A percentile compares a stretch with the other conserved stretches of the same genome.
phyloP scores from a whole-genome alignment of 140 eudicot genomes.

The Ambrosia hybrid region DNA sequence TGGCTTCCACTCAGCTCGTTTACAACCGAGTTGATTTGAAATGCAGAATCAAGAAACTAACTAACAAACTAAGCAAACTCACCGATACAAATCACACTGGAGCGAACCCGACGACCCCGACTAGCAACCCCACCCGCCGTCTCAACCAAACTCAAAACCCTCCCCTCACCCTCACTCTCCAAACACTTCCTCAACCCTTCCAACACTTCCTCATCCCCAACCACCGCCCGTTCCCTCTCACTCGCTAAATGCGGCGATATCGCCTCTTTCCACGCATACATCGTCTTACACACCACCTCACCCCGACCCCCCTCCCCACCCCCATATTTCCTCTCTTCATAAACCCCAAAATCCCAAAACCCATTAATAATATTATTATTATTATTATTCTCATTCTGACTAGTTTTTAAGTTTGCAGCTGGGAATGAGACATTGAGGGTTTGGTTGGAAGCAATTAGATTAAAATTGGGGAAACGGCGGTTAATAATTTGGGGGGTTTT shows the following conservation, averaged over 20 bases:
- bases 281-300: constrained; percentile 77
- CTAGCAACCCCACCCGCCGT: constrained; percentile 99
- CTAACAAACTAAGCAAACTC: constrained; percentile 1
- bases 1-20: too few relatives aligned
- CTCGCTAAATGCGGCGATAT: constrained; percentile 95
- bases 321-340: constrained; percentile 62
- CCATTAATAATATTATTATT: constrained; percentile 23
- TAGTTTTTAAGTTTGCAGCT: constrained; percentile 22
- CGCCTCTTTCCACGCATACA: constrained; percentile 90
- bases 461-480: constrained; percentile 24
- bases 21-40: too few relatives aligned
- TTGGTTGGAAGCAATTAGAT: constrained; percentile 65
- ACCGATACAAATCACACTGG: constrained; percentile 93
- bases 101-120: constrained; percentile 93
- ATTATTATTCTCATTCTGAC: not conserved
- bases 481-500: constrained; percentile 50
- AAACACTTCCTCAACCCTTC: constrained; percentile 61
- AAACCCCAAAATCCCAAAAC: constrained; percentile 40
- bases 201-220: constrained; percentile 62
- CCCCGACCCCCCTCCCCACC: constrained; percentile 26
- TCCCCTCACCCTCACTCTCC: constrained; percentile 35
- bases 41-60: not conserved
- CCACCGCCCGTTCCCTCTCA: constrained; percentile 63
- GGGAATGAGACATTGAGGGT: constrained; percentile 45
- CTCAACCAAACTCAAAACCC: constrained; percentile 65